phyloP scores from a whole-genome alignment of 345 rosid species.

The Mangifera indica region DNA sequence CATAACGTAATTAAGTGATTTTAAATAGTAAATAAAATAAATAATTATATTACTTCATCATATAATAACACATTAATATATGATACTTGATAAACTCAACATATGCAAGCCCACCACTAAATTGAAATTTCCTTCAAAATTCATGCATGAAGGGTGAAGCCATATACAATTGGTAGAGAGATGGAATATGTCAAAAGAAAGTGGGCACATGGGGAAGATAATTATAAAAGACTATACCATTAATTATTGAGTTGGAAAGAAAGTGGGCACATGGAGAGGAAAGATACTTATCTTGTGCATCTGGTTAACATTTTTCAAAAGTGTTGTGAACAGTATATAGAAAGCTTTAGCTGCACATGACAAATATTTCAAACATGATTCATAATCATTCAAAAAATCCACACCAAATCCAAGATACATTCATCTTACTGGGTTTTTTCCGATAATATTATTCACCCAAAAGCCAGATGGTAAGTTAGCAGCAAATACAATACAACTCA shows the following conservation, averaged over 20 bases:
- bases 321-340: not conserved
- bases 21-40: no score
- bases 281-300: slow-evolving; percentile 18
- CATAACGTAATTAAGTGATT: no score
- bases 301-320: not conserved
- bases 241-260: slow-evolving; percentile 10
- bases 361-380: slow-evolving; percentile 5
- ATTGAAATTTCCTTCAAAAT: not conserved
- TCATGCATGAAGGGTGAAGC: not conserved
- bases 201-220: slow-evolving; percentile 18
- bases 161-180: not conserved
- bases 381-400: slow-evolving; percentile 2
- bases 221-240: slow-evolving; percentile 9
- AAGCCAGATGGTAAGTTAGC: slow-evolving; percentile 4
- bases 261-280: slow-evolving; percentile 29
- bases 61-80: no score
- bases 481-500: slow-evolving; percentile 16
- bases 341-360: slow-evolving; percentile 15
- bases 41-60: no score
- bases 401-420: slow-evolving; percentile 28
- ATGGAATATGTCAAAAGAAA: not conserved
- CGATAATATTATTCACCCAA: slow-evolving; percentile 24
- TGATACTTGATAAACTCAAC: no score
- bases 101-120: not conserved
- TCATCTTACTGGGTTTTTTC: slow-evolving; percentile 11